Percentiles rank a stretch among this genome's conserved stretches.
Evolutionary conservation across 2,329 filamentous ascomycete genomes (phyloP).

Genomic region (Botrytis fabae): DNA sequence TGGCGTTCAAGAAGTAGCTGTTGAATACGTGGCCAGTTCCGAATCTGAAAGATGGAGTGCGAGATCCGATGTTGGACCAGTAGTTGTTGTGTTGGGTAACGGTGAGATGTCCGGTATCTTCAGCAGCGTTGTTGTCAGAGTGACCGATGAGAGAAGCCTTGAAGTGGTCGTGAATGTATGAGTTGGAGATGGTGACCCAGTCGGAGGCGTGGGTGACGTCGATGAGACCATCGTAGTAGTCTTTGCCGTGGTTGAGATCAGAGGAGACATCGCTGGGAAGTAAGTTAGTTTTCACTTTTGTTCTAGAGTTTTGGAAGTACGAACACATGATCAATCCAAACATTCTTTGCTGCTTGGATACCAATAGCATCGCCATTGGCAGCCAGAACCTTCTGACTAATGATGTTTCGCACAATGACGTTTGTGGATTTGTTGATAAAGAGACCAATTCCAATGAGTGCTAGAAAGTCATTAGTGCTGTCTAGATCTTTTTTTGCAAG

Average conservation of each 20-base stretch:
- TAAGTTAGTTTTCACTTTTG: neutral
- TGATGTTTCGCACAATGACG: conserved; percentile 59
- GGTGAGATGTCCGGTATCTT: conserved; percentile 37
- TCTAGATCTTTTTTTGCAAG: neutral
- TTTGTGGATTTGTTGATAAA: conserved; percentile 51
- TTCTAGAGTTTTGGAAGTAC: neutral
- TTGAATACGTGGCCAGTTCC: conserved; percentile 59
- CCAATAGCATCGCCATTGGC: conserved; percentile 52
- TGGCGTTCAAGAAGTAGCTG: conserved; percentile 49
- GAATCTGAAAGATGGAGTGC: conserved; percentile 61
- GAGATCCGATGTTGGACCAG: conserved; percentile 32
- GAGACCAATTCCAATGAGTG: conserved; percentile 49
- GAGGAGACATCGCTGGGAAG: conserved; percentile 38
- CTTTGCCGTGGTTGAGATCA: conserved; percentile 44
- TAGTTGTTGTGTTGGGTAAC: conserved; percentile 37
- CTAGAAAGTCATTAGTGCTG: conserved; percentile 23
- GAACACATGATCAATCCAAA: conserved; percentile 41
- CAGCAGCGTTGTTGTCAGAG: conserved; percentile 34
- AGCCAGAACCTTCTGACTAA: conserved; percentile 50
- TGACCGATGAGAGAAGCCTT: conserved; percentile 38
- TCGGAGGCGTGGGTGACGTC: conserved; percentile 49
- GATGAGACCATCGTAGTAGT: conserved; percentile 46
- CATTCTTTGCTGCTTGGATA: conserved; percentile 49
- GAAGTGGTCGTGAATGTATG: conserved; percentile 47
- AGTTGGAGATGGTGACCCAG: conserved; percentile 47